These are phyloP conservation scores for Fraxinus baroniana DNA, from an alignment of 305 asterid species.

Conservation along the genomic window DNA sequence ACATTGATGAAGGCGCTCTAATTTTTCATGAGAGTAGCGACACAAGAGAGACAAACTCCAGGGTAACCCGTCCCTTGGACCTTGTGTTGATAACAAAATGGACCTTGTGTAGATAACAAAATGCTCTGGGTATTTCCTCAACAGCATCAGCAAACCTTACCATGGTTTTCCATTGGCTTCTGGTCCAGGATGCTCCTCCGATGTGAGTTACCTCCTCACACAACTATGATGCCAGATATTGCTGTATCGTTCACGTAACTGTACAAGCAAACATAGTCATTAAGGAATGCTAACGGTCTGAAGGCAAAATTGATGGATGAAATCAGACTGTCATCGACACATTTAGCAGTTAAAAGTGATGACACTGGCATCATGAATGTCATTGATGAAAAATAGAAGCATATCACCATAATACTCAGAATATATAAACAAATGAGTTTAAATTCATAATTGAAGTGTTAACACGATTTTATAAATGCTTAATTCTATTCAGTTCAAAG, in stretches of 20 bases:
- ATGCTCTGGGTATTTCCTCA: constrained; percentile 89
- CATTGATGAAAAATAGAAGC: neutral
- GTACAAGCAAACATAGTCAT: constrained; percentile 25
- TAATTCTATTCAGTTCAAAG: neutral
- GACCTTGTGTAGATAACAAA: constrained; percentile 90
- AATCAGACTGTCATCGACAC: neutral
- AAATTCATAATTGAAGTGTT: neutral
- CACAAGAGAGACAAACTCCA: constrained; percentile 90
- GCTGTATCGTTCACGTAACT: constrained; percentile 73
- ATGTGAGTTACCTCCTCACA: constrained; percentile 75
- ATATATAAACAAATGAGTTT: neutral
- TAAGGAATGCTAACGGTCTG: neutral
- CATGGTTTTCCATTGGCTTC: constrained; percentile 89
- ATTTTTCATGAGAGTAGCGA: constrained; percentile 64
- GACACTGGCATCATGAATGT: neutral
- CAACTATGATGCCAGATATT: constrained; percentile 84
- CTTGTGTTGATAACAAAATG: constrained; percentile 89
- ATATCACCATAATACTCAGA: neutral
- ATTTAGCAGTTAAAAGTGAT: neutral
- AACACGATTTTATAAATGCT: neutral
- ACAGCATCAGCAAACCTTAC: constrained; percentile 82
- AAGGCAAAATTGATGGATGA: neutral
- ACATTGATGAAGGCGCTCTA: constrained; percentile 3
- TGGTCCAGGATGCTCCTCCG: constrained; percentile 72
- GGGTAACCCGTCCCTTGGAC: constrained; percentile 71